Conservation (phyloP, 2,329 filamentous ascomycete genomes). For the Diatrype stigma region DNA sequence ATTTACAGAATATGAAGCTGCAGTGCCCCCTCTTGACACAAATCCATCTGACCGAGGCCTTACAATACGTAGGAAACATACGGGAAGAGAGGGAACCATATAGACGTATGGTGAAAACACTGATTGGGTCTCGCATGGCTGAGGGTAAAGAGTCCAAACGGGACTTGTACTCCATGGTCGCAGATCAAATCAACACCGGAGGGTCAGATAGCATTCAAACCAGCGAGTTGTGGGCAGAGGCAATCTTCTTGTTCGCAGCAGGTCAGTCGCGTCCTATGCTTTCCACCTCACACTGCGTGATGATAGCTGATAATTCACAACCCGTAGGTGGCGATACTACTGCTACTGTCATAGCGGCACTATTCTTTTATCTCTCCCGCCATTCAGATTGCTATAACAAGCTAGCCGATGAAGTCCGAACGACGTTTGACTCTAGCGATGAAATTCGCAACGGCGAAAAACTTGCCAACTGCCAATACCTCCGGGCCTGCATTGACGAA, state of each 20-base stretch:
- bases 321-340: not conserved
- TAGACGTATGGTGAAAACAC: not conserved
- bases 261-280: not conserved
- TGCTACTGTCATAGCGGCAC: not conserved
- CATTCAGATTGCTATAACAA: constrained; percentile 5
- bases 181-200: not conserved
- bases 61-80: not conserved
- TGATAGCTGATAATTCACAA: not conserved
- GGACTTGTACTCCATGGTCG: constrained; percentile 1
- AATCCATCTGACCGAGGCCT: not conserved
- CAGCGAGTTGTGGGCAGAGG: constrained; percentile 1
- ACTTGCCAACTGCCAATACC: constrained; percentile 2
- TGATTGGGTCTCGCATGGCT: not conserved
- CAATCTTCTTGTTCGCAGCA: constrained; percentile 1
- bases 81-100: not conserved
- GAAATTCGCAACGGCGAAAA: constrained; percentile 1
- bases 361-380: constrained; percentile 14
- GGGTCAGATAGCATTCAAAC: not conserved
- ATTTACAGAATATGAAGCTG: not conserved
- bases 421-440: not conserved
- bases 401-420: constrained; percentile 5
- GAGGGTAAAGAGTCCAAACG: not conserved
- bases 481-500: constrained; percentile 9
- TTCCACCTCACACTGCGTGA: not conserved
- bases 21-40: not conserved